These are phyloP conservation scores for Penicillium aurantiogriseum DNA, from an alignment of 2,329 filamentous ascomycete genomes.

Conservation along the genomic window DNA sequence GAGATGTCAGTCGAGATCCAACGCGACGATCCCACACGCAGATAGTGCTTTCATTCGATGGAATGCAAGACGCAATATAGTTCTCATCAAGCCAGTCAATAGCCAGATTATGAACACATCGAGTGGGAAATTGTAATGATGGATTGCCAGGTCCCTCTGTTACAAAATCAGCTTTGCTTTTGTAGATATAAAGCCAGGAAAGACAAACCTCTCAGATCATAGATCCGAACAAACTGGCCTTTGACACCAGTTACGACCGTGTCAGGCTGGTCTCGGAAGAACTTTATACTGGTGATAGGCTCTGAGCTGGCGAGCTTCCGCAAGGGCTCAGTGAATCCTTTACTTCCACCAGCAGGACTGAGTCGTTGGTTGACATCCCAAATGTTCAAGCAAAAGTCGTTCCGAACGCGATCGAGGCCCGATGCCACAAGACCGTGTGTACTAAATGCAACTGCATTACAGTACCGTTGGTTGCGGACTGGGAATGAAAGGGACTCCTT, in stretches of 20 bases:
- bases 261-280: constrained; percentile 60
- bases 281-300: constrained; percentile 63
- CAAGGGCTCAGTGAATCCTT: constrained; percentile 49
- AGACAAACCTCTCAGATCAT: constrained; percentile 59
- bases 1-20: constrained; percentile 39
- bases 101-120: constrained; percentile 62
- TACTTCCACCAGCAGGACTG: constrained; percentile 32
- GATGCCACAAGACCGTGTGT: constrained; percentile 57
- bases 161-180: not conserved
- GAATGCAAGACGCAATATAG: constrained; percentile 60
- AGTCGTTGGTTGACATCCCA: constrained; percentile 58
- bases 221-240: constrained; percentile 59
- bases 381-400: constrained; percentile 64
- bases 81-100: constrained; percentile 65
- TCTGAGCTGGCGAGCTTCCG: constrained; percentile 61
- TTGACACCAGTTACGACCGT: constrained; percentile 62
- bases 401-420: constrained; percentile 61
- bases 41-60: constrained; percentile 56
- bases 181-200: not conserved
- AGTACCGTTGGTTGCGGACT: constrained; percentile 61
- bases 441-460: constrained; percentile 64
- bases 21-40: constrained; percentile 63
- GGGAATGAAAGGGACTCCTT: constrained; percentile 53
- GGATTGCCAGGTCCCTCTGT: constrained; percentile 40
- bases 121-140: constrained; percentile 53